phyloP scores from a whole-genome alignment of 768 basidiomycete species.

The Naganishia friedmannii region DNA sequence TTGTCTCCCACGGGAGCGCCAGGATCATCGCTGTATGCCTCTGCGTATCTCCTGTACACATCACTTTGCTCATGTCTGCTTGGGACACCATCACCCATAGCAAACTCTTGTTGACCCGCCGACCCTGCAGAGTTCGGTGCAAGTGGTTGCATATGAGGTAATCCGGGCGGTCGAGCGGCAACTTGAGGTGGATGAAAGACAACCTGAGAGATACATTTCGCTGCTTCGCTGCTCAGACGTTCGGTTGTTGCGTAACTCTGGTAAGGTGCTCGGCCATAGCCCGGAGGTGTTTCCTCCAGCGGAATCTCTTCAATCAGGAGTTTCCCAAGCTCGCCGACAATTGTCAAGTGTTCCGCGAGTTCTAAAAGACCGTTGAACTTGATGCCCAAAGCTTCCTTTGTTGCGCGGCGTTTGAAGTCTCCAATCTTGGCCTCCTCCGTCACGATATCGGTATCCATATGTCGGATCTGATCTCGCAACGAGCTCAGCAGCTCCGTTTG shows the following conservation, averaged over 20 bases:
- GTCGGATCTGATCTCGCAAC: constrained; percentile 68
- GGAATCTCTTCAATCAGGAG: constrained; percentile 68
- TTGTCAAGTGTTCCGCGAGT: constrained; percentile 74
- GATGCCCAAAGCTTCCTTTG: constrained; percentile 69
- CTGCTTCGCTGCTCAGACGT: constrained; percentile 63
- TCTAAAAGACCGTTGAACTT: constrained; percentile 87
- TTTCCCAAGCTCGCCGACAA: constrained; percentile 59
- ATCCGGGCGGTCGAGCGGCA: constrained; percentile 25
- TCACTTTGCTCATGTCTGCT: constrained; percentile 12
- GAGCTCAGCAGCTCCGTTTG: constrained; percentile 72
- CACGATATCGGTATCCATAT: constrained; percentile 77
- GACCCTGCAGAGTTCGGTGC: constrained; percentile 12
- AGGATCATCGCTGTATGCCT: constrained; percentile 29
- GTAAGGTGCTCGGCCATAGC: constrained; percentile 71
- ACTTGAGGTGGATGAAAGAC: constrained; percentile 27
- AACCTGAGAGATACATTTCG: constrained; percentile 39
- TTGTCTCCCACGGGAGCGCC: background rate
- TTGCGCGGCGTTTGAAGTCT: constrained; percentile 73
- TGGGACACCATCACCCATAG: background rate
- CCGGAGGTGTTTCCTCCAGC: constrained; percentile 74
- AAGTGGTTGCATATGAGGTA: constrained; percentile 30
- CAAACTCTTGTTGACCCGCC: background rate
- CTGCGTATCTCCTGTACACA: constrained; percentile 26
- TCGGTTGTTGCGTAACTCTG: constrained; percentile 63
- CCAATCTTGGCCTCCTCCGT: constrained; percentile 73